Conservation (phyloP, 2,329 filamentous ascomycete species). For the Apiospora malaysiana region DNA sequence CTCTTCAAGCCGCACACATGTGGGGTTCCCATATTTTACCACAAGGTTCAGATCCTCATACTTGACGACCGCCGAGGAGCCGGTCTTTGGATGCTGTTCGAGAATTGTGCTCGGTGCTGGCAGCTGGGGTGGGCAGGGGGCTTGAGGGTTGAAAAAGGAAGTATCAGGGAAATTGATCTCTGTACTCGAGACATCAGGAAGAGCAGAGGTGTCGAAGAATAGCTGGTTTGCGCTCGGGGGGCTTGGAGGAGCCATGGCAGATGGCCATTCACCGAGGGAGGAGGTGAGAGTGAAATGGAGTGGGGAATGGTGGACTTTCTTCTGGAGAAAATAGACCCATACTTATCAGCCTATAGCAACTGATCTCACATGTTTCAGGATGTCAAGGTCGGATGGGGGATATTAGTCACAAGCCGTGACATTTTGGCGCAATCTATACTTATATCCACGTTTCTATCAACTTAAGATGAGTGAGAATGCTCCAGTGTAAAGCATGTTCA, state of each 20-base stretch:
- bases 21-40: neutral
- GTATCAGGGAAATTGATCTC: neutral
- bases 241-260: neutral
- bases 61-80: neutral
- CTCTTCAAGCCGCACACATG: conserved; percentile 24
- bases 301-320: neutral
- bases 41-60: conserved; percentile 18
- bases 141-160: conserved; percentile 6
- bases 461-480: too few species aligned
- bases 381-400: too few species aligned
- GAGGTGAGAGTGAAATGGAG: too few species aligned
- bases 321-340: neutral
- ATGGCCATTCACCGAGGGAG: neutral
- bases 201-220: conserved; percentile 7
- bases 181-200: neutral
- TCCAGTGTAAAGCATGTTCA: too few species aligned
- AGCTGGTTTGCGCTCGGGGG: neutral
- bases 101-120: conserved; percentile 6
- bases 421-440: too few species aligned
- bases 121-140: conserved; percentile 4
- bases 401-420: too few species aligned
- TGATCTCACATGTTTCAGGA: too few species aligned
- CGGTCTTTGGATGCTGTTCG: neutral
- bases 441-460: too few species aligned
- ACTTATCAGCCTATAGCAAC: neutral